Evolutionary conservation across 129 eudicot genomes (phyloP).

Genomic region (Lonicera japonica): DNA sequence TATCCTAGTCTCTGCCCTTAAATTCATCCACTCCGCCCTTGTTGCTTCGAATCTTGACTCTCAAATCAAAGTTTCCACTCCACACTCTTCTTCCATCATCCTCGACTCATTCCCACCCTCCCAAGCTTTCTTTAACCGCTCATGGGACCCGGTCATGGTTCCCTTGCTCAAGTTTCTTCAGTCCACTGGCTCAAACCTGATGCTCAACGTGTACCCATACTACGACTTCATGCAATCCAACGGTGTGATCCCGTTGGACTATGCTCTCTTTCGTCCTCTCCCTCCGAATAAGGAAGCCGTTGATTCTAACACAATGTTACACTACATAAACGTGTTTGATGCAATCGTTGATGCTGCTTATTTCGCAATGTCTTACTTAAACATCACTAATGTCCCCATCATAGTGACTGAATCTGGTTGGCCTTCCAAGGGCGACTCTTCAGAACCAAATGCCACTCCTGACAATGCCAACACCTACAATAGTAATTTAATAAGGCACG

Average conservation of each 20-base stretch:
- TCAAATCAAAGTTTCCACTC: constrained; percentile 45
- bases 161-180: constrained; percentile 51
- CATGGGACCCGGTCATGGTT: constrained; percentile 47
- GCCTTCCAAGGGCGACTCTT: constrained; percentile 50
- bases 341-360: constrained; percentile 55
- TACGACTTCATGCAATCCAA: constrained; percentile 45
- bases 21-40: constrained; percentile 47
- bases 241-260: constrained; percentile 44
- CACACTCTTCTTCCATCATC: constrained; percentile 47
- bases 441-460: constrained; percentile 44
- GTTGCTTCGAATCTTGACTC: constrained; percentile 40
- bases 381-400: constrained; percentile 47
- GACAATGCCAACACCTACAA: constrained; percentile 55
- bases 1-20: constrained; percentile 39
- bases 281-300: constrained; percentile 56
- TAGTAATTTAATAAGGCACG: constrained; percentile 43
- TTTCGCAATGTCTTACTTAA: constrained; percentile 41
- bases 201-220: constrained; percentile 57
- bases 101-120: constrained; percentile 59
- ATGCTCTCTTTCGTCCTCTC: constrained; percentile 49
- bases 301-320: constrained; percentile 46
- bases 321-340: constrained; percentile 55
- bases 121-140: constrained; percentile 54
- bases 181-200: constrained; percentile 38
- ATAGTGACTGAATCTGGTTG: constrained; percentile 53